Evolutionary conservation across 768 basidiomycete species (phyloP).

Genomic region (Neoboletus brunneissimus): DNA sequence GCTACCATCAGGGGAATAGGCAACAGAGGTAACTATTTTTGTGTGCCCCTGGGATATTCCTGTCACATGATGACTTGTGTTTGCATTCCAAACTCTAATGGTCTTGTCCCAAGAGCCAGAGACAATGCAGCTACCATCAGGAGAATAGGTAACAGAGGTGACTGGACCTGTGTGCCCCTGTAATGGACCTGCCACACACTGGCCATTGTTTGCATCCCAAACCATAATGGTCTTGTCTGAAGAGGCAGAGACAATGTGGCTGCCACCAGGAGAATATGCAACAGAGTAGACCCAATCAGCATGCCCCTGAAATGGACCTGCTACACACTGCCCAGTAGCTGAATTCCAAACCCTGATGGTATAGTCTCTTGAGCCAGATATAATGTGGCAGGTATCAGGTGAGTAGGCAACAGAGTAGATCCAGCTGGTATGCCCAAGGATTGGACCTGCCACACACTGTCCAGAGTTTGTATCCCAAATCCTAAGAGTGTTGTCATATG

Average conservation of each 20-base stretch:
- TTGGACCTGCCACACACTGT: constrained; percentile 15
- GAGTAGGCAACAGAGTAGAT: constrained; percentile 20
- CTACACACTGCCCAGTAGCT: constrained; percentile 6
- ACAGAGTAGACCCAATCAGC: constrained; percentile 8
- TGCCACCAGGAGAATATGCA: constrained; percentile 27
- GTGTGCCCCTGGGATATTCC: constrained; percentile 3
- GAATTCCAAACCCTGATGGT: constrained; percentile 24
- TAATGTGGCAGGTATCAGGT: constrained; percentile 19
- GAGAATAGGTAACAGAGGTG: constrained; percentile 10
- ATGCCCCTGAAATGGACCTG: constrained; percentile 9
- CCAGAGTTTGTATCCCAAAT: constrained; percentile 18
- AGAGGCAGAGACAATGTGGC: constrained; percentile 24
- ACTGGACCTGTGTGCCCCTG: constrained; percentile 14
- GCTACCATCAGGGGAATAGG: constrained; percentile 16
- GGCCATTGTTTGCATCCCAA: constrained; percentile 17
- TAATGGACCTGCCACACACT: constrained; percentile 14
- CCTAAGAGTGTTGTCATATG: constrained; percentile 1
- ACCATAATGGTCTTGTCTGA: constrained; percentile 17
- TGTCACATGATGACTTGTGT: not conserved
- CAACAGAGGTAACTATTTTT: not conserved
- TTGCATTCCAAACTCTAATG: constrained; percentile 18
- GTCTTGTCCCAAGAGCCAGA: constrained; percentile 18
- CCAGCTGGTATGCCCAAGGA: constrained; percentile 2
- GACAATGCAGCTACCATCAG: constrained; percentile 14
- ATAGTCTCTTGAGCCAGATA: constrained; percentile 12